These are phyloP conservation scores for Pythium pectinolyticum DNA, from an alignment of 352 stramenopile species.

Conservation along the genomic window DNA sequence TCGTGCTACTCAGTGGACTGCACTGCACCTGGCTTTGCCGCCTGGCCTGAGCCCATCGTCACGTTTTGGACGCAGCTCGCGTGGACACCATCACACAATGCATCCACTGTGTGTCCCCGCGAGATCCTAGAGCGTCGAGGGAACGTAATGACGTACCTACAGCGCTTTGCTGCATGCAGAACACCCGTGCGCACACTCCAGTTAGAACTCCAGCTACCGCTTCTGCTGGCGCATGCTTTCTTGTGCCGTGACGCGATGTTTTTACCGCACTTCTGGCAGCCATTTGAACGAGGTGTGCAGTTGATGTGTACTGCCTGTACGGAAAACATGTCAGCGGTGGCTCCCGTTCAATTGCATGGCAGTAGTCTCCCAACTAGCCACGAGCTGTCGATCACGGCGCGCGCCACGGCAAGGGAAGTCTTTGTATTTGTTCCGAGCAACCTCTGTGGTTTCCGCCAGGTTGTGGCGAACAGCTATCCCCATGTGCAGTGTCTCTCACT, in stretches of 20 bases:
- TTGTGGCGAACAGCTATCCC: neutral
- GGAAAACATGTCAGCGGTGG: too few relatives aligned
- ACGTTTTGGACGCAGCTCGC: neutral
- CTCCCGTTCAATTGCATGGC: too few relatives aligned
- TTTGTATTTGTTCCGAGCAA: neutral
- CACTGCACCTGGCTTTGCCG: neutral
- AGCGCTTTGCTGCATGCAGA: neutral
- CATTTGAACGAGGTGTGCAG: neutral
- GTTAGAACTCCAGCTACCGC: neutral
- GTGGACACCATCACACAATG: neutral
- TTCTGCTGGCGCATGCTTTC: too few relatives aligned
- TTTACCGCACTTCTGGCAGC: neutral
- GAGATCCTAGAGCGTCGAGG: neutral
- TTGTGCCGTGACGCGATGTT: neutral
- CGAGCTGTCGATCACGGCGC: neutral
- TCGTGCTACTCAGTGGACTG: neutral
- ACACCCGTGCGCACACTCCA: neutral
- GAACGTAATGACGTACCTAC: neutral
- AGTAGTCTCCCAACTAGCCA: neutral
- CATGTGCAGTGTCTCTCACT: neutral
- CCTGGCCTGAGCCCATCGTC: neutral
- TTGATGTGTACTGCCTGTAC: too few relatives aligned
- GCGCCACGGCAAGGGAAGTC: neutral
- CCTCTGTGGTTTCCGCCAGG: neutral
- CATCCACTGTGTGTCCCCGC: neutral